Base-by-base conservation (phyloP, 164 flowering plant species). In the Hamamelis virginiana region DNA sequence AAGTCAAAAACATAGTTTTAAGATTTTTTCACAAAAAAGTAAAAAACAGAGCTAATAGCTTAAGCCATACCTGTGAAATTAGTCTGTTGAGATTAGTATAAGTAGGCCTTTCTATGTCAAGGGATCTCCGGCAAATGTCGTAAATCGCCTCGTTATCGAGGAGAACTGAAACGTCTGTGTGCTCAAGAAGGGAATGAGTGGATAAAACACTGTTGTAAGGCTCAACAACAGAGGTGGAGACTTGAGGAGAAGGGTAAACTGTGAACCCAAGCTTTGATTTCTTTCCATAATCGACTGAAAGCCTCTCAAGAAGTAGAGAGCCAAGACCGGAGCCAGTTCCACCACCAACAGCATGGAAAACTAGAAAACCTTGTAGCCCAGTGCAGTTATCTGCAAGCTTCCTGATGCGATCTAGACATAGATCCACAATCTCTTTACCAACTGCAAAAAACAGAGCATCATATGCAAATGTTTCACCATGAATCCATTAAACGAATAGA, bases 241-340 rank as follows among this genome's bases (percentile, higher is more conserved):
- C 75, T 72, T 80, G 82, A 28, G 83, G 83, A 1, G 83, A 80
- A 38, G 83, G 83, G 48, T 76, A 79, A 14, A 80, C 72, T 5
- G 81, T 78, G 61, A 81, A 81, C 5, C 83, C 83, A 3, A 80
- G 74, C 62, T 79, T 79, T 6, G 82, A 33, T 33, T 33, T 33
- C 41, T 33, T 33, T 6, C 41, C 41, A 33, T 33, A 33, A 33
- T 33, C 41, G 13, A 81, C 84, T 0, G 84, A 81, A 4, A 81
- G 71, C 66, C 84, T 68, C 57, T 81, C 84, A n/a, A 81, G 69
- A 25, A 80, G 69, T 1, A 78, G 70, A 23, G 83, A 80, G 9
- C 83, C 83, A 26, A 80, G 76, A 3, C 84, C 84, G 43, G 84
- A 81, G 3, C 84, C 84, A 52, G 84, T 78, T 4, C 84, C 81